Evolutionary conservation across 2,329 filamentous ascomycete genomes (phyloP), one percentile per base, ranked within the genome.

Genomic region (Ceratocystis cacaofunesta): DNA sequence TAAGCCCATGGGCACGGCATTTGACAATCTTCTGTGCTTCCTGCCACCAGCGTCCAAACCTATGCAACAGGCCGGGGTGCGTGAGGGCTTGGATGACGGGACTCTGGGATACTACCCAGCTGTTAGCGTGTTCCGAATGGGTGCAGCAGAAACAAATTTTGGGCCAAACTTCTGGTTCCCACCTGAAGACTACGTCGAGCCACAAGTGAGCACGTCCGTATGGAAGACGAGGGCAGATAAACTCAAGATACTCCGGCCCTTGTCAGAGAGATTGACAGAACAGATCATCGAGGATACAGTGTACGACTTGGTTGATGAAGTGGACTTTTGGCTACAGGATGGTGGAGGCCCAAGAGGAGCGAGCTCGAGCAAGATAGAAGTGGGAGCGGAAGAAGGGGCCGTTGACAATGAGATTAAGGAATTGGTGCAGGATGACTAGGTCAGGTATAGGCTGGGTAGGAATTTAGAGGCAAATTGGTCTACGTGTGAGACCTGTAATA

Each of bases 41-140:
- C 79, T 99, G 0, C 94, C 94, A 0, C 92, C 92, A 0, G 92
- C 94, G 0, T 95, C 90, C 4, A 85, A 85, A 68, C 87, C 88
- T 3, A 82, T 85, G 67, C 61, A 44, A 3, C 85, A 88, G 69
- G 81, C 87, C 52, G 90, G 89, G 12, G 90, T 89, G 19, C 81
- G 94, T 62, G 88, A 94, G 68, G 90, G 90, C 32, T 85, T 95
- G 68, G 94, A 99, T 72, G 94, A 99, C 72, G 94, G 92, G 44
- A 89, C 94, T 81, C 82, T 96, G 1, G 95, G 94, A 10, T 99
- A 99, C 76, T 96, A 95, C 72, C 94, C 94, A 1, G 90, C 92
- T 25, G 85, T 99, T 22, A 94, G 91, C 70, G 88, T 94, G 25
- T 97, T 96, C 76, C 86, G 89, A 57, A 92, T 92, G 63, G 94